Percentiles rank a stretch among this genome's conserved stretches.
phyloP scores from a whole-genome alignment of 2,329 filamentous ascomycete genomes.

The Xylaria digitata region DNA sequence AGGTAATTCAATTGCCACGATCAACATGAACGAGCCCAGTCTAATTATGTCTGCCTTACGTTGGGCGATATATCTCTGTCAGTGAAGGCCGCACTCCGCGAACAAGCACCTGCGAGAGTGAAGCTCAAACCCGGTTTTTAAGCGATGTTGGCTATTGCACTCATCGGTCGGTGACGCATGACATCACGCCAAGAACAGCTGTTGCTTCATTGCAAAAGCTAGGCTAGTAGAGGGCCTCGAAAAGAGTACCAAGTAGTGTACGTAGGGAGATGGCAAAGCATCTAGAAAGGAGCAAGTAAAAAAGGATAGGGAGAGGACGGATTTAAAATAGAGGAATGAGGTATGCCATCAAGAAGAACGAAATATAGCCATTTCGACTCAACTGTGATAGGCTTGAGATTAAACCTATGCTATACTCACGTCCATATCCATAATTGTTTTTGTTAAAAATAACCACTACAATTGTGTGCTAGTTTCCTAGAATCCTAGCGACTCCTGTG shows the following conservation, averaged over 20 bases:
- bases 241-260: not conserved
- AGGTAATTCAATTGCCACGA: not conserved
- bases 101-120: not conserved
- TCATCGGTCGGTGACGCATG: no score
- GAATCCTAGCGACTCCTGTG: no score
- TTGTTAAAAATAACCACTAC: not conserved
- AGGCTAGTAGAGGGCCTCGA: no score
- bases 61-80: not conserved
- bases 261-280: not conserved
- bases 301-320: not conserved
- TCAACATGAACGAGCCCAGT: not conserved
- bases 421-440: not conserved
- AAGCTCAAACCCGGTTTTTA: not conserved
- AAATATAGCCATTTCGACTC: not conserved
- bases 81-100: not conserved
- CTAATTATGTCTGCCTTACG: not conserved
- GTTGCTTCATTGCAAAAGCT: not conserved
- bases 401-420: constrained; percentile 12
- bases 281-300: not conserved
- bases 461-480: not conserved
- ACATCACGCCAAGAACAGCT: not conserved
- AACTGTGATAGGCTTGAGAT: not conserved
- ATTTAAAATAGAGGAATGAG: not conserved
- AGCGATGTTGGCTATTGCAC: no score
- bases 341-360: not conserved